Evolutionary conservation across 495 filamentous ascomycete species (phyloP), one percentile per base, ranked within the genome.

Genomic region (Trichoderma reesei): DNA sequence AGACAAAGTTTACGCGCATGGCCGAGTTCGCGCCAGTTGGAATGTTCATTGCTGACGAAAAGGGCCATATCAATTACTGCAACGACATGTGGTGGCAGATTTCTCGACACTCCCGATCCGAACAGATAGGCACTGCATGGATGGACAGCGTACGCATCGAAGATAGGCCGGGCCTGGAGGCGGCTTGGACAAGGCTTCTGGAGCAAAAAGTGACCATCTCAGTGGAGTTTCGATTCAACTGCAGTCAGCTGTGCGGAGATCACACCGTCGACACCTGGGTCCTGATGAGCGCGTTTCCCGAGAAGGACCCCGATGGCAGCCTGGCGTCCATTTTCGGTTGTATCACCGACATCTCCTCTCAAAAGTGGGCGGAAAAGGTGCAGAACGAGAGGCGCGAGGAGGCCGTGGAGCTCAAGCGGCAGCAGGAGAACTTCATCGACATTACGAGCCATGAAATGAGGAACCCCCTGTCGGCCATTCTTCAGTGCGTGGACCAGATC

Each of bases 391-490:
- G 83, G 65, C 76, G 83, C 38, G 77, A 83, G 66, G 86, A 85
- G 69, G 88, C 84, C 5, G 80, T 88, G 60, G 84, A 86, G 65
- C 79, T 82, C 48, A 88, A 89, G 70, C 75, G 83, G 41, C 84
- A 88, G 65, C 86, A 89, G 66, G 86, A 93, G 69, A 91, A 91
- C 65, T 95, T 93, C 72, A 92, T 94, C 69, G 90, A 93, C 72
- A 93, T 91, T 66, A 92, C 88, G 7, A 90, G 87, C 66, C 90
- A 96, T 68, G 90, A 96, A 69, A 90, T 94, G 79, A 83, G 90
- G 9, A 96, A 94, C 66, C 91, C 91, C 1, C 78, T 94, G 9
- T 88, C 84, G 54, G 90, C 90, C 8, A 90, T 93, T 56, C 73
- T 92, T 41, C 89, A 92, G 72, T 92, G 88, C 70, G 85, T 87